Conservation (phyloP, 352 stramenopile species). For the Phytophthora macrochlamydospora region DNA sequence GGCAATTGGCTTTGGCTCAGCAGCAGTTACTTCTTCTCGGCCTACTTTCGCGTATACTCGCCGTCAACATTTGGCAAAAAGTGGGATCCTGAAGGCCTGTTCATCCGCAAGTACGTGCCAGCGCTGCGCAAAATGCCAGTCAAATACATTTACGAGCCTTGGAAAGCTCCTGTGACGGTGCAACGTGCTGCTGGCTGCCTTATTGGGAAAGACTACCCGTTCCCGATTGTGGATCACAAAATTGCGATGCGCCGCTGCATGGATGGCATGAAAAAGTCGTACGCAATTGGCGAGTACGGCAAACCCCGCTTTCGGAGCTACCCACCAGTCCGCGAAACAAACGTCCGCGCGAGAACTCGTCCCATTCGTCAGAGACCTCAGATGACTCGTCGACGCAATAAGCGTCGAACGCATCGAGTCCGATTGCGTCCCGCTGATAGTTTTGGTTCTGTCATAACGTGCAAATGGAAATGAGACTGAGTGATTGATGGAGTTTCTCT, state of each 20-base stretch:
- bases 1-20: conserved; percentile 99
- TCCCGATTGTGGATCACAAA: conserved; percentile 95
- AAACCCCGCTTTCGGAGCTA: conserved; percentile 17
- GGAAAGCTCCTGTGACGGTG: conserved; percentile 93
- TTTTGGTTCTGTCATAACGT: neutral
- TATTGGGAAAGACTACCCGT: conserved; percentile 94
- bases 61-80: conserved; percentile 96
- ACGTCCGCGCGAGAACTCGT: conserved; percentile 40
- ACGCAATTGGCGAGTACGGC: conserved; percentile 56
- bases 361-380: conserved; percentile 35
- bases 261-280: conserved; percentile 90
- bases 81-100: conserved; percentile 93
- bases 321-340: conserved; percentile 34
- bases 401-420: no score
- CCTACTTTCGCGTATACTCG: conserved; percentile 98
- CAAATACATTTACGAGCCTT: conserved; percentile 99
- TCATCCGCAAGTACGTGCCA: conserved; percentile 94
- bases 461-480: neutral
- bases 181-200: conserved; percentile 85
- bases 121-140: conserved; percentile 89
- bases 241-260: conserved; percentile 91
- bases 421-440: no score
- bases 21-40: conserved; percentile 95
- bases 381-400: conserved; percentile 32
- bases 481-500: neutral